Conservation (phyloP, 2,329 filamentous ascomycete species). For the Fusarium sp. region DNA sequence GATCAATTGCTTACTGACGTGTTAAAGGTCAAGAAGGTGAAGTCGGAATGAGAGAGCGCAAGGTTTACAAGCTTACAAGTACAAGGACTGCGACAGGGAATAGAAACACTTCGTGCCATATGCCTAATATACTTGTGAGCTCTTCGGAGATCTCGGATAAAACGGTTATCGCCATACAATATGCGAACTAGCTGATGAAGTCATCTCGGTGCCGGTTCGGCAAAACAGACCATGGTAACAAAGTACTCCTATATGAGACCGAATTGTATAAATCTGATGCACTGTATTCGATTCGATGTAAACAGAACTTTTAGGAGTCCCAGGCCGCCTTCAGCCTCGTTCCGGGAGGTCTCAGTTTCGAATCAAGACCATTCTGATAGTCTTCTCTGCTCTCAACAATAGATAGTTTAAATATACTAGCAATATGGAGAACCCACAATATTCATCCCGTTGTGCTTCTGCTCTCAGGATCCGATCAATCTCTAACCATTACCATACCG, state of each 20-base stretch:
- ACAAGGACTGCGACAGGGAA: background rate
- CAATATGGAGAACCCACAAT: too few species aligned
- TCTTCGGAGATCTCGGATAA: background rate
- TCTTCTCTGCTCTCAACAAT: background rate
- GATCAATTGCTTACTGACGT: accelerated
- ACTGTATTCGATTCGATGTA: background rate
- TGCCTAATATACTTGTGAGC: background rate
- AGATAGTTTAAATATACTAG: accelerated
- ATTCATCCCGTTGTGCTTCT: accelerated
- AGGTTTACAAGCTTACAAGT: accelerated
- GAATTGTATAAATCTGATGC: accelerated
- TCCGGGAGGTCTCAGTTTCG: background rate
- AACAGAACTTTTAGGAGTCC: accelerated
- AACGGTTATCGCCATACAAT: background rate
- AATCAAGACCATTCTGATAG: background rate
- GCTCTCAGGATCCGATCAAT: background rate
- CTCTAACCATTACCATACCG: conserved; percentile 3
- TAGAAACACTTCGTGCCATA: accelerated
- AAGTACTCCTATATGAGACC: background rate
- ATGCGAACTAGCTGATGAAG: background rate
- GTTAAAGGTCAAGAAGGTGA: too few species aligned
- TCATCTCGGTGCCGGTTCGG: background rate
- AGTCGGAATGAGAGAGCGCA: background rate
- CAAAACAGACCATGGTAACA: background rate
- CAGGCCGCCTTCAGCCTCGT: accelerated